Base-by-base conservation (phyloP, 805 yeast species). In the Metschnikowia baotianmanensis region DNA sequence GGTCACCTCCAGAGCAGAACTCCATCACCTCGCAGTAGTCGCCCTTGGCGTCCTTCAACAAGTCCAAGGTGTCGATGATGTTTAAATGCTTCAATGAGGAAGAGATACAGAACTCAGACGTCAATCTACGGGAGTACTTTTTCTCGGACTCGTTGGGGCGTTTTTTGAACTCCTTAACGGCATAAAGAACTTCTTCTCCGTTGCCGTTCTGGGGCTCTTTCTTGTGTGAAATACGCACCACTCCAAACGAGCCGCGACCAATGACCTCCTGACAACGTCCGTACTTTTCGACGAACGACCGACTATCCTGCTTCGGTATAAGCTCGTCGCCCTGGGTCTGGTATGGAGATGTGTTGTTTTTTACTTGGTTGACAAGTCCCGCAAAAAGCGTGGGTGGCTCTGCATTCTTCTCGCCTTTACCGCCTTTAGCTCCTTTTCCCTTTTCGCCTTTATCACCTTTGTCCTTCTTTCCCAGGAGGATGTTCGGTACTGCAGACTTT, bases 181-280 rank as follows among this genome's bases (percentile, higher is more conserved):
- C 96, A 57, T 71, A 88, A 17, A 86, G 60, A 12, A 64, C 63
- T 50, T 77, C 82, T n/a, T 67, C 71, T 19, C 46, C 38, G 7
- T 29, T 37, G 3, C 32, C 32, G 9, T 46, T 29, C 18, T 48
- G 48, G 3, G 41, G 26, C 11, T 39, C 52, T 53, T 77, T 80
- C 59, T 83, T 83, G 68, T 90, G 97, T 6, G 95, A 77, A 5
- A 93, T 78, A 46, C 96, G 73, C 16, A 91, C 98, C 33, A 88
- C 87, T 15, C 99, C 99, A 68, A 86, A 91, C 0, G 96, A 82
- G 16, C 98, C 98, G 37, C 86, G 77, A 19, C 99, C 99, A 48
- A 93, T 78, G 34, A 90, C 86, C 60, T 91, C 98, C 63, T 88
- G 96, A 61, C 98, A 91, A 38, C 85, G 76, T 31, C 99, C 99